Evolutionary conservation across 2,329 filamentous ascomycete species (phyloP), one percentile per base, ranked within the genome.

Genomic region (Colletotrichum eremochloae): DNA sequence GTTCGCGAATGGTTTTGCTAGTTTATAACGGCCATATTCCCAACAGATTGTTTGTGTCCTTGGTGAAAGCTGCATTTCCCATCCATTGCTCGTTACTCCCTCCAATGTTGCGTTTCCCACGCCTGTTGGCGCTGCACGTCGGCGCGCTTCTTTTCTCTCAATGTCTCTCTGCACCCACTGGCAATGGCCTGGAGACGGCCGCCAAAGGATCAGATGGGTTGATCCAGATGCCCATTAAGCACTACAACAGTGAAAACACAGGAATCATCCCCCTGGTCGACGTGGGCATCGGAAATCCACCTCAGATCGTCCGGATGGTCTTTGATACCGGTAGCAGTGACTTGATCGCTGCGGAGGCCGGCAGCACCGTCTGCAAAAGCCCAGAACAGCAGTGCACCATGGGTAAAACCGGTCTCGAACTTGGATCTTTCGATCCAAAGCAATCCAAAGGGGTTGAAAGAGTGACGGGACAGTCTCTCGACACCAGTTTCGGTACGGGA

Each of bases 311-410:
- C 53, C 84, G 83, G 58, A 76, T 89, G 53, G 83, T 86, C n/a
- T 75, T 89, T 33, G 87, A 89, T 74, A 89, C 86, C 2, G 88
- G 87, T 14, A 89, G 87, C 9, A 82, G 85, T 12, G 88, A 89
- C 71, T 80, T 88, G 91, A 60, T 60, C 24, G 57, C 57, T 15
- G 57, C 57, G 8, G 40, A 46, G 24, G n/a, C 40, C 40, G 57
- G 57, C 57, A 60, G 57, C 8, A 42, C 24, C 57, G 57, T 60
- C 15, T 60, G 57, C 57, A 46, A 33, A 4, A 42, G 8, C 38
- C 40, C 40, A 4, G 31, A 60, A 14, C 57, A 60, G 40, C 57
- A 60, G 40, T 60, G 57, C 3, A 60, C 40, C 57, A 42, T 9
- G 18, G 3, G 40, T 14, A 60, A 14, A 12, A 31, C 40, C 14